These are phyloP conservation scores for Amaranthus tricolor DNA, from an alignment of 179 eudicot species.

Conservation along the genomic window DNA sequence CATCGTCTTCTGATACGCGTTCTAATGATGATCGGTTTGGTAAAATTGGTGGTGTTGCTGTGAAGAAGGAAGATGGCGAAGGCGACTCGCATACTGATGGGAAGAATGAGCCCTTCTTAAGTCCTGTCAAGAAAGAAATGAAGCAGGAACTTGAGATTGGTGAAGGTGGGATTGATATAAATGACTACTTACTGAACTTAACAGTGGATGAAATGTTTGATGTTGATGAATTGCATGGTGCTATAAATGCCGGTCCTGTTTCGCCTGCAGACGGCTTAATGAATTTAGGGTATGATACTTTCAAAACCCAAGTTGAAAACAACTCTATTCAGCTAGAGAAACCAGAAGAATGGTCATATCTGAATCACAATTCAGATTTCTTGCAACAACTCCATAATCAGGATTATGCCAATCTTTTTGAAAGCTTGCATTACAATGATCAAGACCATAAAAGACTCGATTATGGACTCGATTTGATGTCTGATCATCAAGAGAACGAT, in stretches of 20 bases:
- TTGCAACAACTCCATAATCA: not conserved
- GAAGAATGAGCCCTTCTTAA: slow-evolving; percentile 12
- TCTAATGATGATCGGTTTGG: slow-evolving; percentile 28
- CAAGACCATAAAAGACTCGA: not conserved
- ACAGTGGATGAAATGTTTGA: slow-evolving; percentile 57
- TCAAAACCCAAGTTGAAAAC: slow-evolving; percentile 24
- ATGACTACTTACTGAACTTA: slow-evolving; percentile 23
- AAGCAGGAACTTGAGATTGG: slow-evolving; percentile 23
- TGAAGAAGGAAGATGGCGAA: too few relatives aligned
- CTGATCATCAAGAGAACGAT: not conserved
- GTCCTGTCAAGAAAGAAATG: slow-evolving; percentile 27
- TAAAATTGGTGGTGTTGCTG: not conserved
- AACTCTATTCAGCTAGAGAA: slow-evolving; percentile 19
- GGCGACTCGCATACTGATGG: too few relatives aligned
- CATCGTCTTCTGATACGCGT: slow-evolving; percentile 27
- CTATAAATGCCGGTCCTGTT: slow-evolving; percentile 31
- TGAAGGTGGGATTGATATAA: slow-evolving; percentile 22
- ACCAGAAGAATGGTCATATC: not conserved
- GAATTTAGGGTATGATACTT: slow-evolving; percentile 8
- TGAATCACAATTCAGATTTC: not conserved
- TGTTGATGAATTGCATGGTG: slow-evolving; percentile 50
- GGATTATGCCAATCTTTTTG: not conserved
- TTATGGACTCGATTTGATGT: slow-evolving; percentile 25
- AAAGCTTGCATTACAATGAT: not conserved
- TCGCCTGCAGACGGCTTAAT: not conserved